Base-by-base conservation (phyloP, 1,284 basidiomycete genomes). In the Tausonia pullulans region DNA sequence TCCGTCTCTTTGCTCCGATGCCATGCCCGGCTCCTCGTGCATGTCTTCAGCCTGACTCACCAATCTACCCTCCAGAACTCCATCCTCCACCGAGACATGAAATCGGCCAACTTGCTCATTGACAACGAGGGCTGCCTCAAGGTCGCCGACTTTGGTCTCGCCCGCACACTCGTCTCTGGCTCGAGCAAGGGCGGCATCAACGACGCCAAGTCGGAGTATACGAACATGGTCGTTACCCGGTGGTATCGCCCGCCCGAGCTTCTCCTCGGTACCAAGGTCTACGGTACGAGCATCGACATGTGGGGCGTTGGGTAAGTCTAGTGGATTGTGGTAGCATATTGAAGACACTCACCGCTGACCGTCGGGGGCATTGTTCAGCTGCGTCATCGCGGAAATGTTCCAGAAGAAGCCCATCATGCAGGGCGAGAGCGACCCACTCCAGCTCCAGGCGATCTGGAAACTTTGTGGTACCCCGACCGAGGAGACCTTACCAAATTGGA, bases 171-270 rank as follows among this genome's bases (percentile, higher is more conserved):
- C 69, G 70, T 71, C 69, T 3, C 60, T 57, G 16, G 45, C 16
- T 54, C 61, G 13, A 46, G 46, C 43, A 57, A 58, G 55, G 62
- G 68, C 56, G 66, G 67, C 13, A 16, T 46, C 54, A 13, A 66
- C 49, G 41, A 50, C 16, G 54, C 51, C 11, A 51, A 43, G 53
- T 43, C 44, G 63, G 77, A 87, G 74, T 98, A 98, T 74, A 99
- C 96, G 1, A 95, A 95, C 72, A 96, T 92, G 76, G 96, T 98
- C 41, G 95, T 98, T n/a, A 98, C 95, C 8, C 80, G 94, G 54
- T 98, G 96, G 95, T 98, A 98, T 74, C 84, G 96, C 44, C 94
- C 96, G 5, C 95, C 96, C 0, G 95, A 99, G 78, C 80, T 99
- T 2, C 79, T 98, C 14, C 81, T 98, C 4, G 94, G 95, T 52